Evolutionary conservation across 2,329 filamentous ascomycete species (phyloP), one percentile per base, ranked within the genome.

Genomic region (Hymenoscyphus scutula): DNA sequence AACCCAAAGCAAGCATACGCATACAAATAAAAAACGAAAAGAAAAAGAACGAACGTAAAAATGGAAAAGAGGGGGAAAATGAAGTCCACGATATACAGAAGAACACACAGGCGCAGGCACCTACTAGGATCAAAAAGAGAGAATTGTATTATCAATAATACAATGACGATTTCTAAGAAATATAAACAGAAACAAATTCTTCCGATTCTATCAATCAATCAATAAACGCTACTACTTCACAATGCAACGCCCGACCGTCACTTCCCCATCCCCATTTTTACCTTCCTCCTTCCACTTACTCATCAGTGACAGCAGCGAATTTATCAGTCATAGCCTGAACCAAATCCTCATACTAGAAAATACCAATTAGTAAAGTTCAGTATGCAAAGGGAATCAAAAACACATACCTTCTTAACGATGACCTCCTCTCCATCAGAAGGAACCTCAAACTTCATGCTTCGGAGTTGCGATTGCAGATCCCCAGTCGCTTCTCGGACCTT

Each of bases 361-460:
- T 55, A 30, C 13, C 11, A 7, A 51, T 69, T 62, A 69, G 69
- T 41, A 54, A 32, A 6, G 6, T 11, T 41, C 32, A 61, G 19
- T 34, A 45, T n/a, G n/a, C 54, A 51, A 57, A 17, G 58, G 34
- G n/a, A n/a, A 13, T 56, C 61, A 23, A 4, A 4, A 25, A 55
- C 55, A 54, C 84, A 71, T 80, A 91, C 91, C 87, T 93, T 97
- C 85, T 93, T 94, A 72, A 80, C 82, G 67, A 99, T 84, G 63
- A 77, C 83, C 64, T 95, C 89, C 80, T 97, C 82, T 62, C 91
- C 91, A 0, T 99, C 91, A 58, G 84, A 85, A 5, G 95, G 95
- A 67, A 97, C 76, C 84, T 99, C 95, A 73, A 99, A 99, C 82
- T 99, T 99, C 85, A 99, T 92, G 76, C 86, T 91, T 74, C 94